Evolutionary conservation across 1,284 basidiomycete species (phyloP).

Genomic region (Puccinia coronata): DNA sequence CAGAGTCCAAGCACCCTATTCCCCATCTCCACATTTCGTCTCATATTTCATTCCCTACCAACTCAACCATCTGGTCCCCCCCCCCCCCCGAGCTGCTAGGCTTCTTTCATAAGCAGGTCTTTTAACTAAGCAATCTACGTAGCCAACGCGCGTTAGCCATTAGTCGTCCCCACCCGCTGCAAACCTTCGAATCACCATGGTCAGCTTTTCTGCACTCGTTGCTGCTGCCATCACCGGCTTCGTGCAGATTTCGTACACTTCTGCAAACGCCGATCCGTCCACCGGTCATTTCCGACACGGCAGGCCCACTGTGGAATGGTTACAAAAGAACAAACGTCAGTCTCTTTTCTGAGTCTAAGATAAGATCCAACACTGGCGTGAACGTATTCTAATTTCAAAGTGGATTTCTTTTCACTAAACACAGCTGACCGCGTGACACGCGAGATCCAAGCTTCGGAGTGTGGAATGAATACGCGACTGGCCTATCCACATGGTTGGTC

Average conservation of each 20-base stretch:
- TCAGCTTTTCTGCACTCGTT: not conserved
- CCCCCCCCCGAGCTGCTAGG: too few relatives aligned
- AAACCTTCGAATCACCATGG: not conserved
- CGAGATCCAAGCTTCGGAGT: conserved; percentile 25
- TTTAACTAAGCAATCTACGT: too few relatives aligned
- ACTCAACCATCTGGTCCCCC: too few relatives aligned
- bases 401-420: not conserved
- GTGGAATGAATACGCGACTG: conserved; percentile 23
- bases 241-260: not conserved
- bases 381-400: not conserved
- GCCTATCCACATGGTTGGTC: not conserved
- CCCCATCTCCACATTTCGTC: too few relatives aligned
- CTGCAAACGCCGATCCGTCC: conserved; percentile 2
- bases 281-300: conserved; percentile 8
- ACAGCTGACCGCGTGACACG: not conserved
- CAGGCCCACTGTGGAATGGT: not conserved
- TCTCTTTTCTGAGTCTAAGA: not conserved
- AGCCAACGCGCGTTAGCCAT: too few relatives aligned
- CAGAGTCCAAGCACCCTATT: too few relatives aligned
- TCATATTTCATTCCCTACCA: too few relatives aligned
- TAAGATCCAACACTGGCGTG: not conserved
- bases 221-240: not conserved
- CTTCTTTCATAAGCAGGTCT: too few relatives aligned
- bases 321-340: not conserved
- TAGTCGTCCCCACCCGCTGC: too few relatives aligned